These are phyloP conservation scores for Wickerhamiella australiensis DNA, from an alignment of 805 yeast genomes.

Conservation along the genomic window DNA sequence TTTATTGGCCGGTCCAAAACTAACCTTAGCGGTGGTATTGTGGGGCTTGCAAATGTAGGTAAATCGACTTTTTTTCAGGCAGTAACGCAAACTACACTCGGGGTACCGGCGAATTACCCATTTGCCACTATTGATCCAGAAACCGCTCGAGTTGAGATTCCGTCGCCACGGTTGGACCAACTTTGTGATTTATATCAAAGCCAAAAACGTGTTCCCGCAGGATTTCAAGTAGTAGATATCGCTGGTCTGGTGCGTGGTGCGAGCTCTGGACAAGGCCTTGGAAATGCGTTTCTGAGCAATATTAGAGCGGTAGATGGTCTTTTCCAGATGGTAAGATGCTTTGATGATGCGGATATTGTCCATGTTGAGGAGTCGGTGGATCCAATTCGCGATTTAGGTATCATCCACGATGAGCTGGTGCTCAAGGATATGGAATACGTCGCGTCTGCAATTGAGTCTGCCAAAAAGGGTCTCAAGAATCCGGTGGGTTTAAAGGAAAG, in stretches of 20 bases:
- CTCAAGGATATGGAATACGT: constrained; percentile 56
- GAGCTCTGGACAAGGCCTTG: constrained; percentile 54
- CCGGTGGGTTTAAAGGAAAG: constrained; percentile 31
- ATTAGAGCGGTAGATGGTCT: constrained; percentile 62
- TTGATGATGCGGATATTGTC: constrained; percentile 50
- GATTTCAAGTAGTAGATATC: constrained; percentile 50
- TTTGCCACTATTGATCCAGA: constrained; percentile 98
- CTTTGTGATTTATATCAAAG: constrained; percentile 49
- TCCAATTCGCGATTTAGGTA: constrained; percentile 50
- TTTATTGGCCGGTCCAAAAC: constrained; percentile 20
- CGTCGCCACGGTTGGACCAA: constrained; percentile 75
- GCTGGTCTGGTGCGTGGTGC: constrained; percentile 62
- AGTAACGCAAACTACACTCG: constrained; percentile 80
- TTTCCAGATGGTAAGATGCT: constrained; percentile 56
- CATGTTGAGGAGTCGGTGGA: constrained; percentile 55
- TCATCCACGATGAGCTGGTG: constrained; percentile 52
- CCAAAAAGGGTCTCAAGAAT: constrained; percentile 31
- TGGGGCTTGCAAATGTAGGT: constrained; percentile 62
- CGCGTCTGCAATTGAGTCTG: constrained; percentile 44
- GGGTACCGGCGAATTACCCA: constrained; percentile 96
- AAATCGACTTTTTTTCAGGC: constrained; percentile 97
- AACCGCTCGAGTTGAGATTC: constrained; percentile 91
- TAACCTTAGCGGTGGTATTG: constrained; percentile 35
- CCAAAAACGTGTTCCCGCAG: constrained; percentile 40
- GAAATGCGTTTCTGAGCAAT: constrained; percentile 59